phyloP scores from a whole-genome alignment of 2,329 filamentous ascomycete genomes.

The Botrytis medusae region DNA sequence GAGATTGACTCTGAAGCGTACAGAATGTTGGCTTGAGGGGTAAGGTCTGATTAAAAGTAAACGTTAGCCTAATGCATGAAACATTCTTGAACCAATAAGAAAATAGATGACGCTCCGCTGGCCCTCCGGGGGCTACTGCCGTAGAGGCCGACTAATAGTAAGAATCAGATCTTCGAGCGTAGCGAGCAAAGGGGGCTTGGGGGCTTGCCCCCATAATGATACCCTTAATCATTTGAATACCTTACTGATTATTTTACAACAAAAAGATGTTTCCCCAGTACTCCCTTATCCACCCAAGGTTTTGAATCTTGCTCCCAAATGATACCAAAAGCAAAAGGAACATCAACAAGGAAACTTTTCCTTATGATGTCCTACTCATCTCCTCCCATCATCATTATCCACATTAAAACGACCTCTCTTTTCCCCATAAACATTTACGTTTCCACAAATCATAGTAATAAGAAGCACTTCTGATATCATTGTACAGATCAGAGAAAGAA shows the following conservation, averaged over 20 bases:
- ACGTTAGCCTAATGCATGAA: slow-evolving; percentile 25
- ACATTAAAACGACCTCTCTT: neutral
- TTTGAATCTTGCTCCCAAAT: neutral
- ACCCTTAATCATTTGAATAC: neutral
- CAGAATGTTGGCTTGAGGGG: slow-evolving; percentile 72
- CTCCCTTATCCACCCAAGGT: neutral
- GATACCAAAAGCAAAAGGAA: neutral
- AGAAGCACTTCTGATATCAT: neutral
- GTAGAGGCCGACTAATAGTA: neutral
- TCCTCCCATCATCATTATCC: neutral
- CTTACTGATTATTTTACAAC: neutral
- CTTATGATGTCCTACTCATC: neutral
- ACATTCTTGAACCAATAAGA: slow-evolving; percentile 20
- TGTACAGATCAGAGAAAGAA: neutral
- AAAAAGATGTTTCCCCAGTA: neutral
- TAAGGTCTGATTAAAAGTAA: slow-evolving; percentile 57
- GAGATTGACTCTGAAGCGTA: slow-evolving; percentile 82
- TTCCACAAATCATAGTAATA: neutral
- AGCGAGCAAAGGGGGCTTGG: neutral
- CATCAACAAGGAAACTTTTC: neutral
- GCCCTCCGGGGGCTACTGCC: neutral
- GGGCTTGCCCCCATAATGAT: neutral
- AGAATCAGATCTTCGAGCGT: neutral
- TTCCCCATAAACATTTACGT: neutral
- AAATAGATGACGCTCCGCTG: neutral